Percentiles rank a stretch among this genome's conserved stretches.
phyloP scores from a whole-genome alignment of 2,329 filamentous ascomycete species.

The Epichloe sibirici region DNA sequence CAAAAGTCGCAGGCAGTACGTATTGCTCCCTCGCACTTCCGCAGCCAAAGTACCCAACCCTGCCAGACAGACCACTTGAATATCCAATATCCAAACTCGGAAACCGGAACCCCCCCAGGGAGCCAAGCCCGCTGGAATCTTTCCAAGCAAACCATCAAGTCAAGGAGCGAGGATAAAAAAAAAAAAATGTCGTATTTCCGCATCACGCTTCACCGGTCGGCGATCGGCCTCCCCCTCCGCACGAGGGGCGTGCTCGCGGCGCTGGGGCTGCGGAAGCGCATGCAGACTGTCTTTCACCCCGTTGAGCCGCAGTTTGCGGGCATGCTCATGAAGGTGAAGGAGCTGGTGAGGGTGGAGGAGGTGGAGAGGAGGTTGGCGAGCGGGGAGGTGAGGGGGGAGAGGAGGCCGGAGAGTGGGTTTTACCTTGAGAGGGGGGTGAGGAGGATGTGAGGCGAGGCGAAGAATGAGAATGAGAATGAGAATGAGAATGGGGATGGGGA shows the following conservation, averaged over 20 bases:
- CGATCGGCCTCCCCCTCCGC: constrained; percentile 75
- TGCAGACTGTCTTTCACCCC: constrained; percentile 80
- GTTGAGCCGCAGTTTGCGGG: constrained; percentile 71
- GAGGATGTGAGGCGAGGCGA: constrained; percentile 9
- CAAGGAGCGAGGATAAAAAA: not conserved
- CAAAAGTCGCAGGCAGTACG: no score
- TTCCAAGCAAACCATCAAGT: not conserved
- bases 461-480: not conserved
- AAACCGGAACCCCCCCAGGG: no score
- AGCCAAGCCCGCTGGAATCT: no score
- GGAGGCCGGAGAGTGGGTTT: constrained; percentile 70
- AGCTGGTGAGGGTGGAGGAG: constrained; percentile 73
- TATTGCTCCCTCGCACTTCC: no score
- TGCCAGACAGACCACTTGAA: no score
- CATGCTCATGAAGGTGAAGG: constrained; percentile 89
- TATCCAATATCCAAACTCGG: no score
- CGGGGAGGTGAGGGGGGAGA: constrained; percentile 52
- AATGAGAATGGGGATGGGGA: not conserved
- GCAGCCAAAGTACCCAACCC: no score
- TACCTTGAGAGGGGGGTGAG: constrained; percentile 53
- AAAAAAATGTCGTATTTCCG: constrained; percentile 68
- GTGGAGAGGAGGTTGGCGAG: constrained; percentile 49
- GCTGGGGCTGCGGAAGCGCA: constrained; percentile 73
- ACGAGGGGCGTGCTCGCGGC: constrained; percentile 71
- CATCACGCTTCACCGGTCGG: constrained; percentile 79